These are phyloP conservation scores for Ogataea paraovalis DNA, from an alignment of 805 yeast genomes.

Conservation along the genomic window DNA sequence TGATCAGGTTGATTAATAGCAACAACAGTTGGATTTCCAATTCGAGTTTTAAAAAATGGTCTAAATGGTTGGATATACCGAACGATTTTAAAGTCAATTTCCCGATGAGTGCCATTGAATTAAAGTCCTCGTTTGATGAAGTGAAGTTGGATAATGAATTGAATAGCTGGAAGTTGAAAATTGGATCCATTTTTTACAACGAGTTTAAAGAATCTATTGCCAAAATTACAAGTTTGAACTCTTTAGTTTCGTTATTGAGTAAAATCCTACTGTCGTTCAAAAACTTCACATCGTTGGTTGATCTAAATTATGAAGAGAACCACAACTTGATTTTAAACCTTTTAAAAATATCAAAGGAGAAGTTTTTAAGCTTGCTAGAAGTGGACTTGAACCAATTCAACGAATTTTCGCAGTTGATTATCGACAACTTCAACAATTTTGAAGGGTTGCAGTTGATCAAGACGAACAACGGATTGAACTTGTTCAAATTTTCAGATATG, in stretches of 20 bases:
- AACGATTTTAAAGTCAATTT: slow-evolving; percentile 17
- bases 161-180: slow-evolving; percentile 19
- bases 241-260: slow-evolving; percentile 16
- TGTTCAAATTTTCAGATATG: slow-evolving; percentile 20
- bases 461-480: slow-evolving; percentile 15
- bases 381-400: slow-evolving; percentile 16
- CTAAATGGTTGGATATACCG: slow-evolving; percentile 25
- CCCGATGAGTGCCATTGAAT: slow-evolving; percentile 14
- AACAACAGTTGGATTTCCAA: slow-evolving; percentile 26
- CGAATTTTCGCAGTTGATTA: slow-evolving; percentile 16
- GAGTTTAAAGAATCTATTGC: slow-evolving; percentile 9
- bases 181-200: slow-evolving; percentile 15
- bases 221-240: slow-evolving; percentile 10
- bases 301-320: slow-evolving; percentile 9
- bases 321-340: slow-evolving; percentile 14
- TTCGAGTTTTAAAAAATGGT: slow-evolving; percentile 26
- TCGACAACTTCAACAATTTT: slow-evolving; percentile 13
- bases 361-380: slow-evolving; percentile 12
- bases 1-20: slow-evolving; percentile 21
- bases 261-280: slow-evolving; percentile 26
- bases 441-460: slow-evolving; percentile 5
- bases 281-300: slow-evolving; percentile 28
- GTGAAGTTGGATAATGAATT: slow-evolving; percentile 5
- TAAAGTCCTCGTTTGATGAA: slow-evolving; percentile 11
- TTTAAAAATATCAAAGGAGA: slow-evolving; percentile 17